These are phyloP conservation scores for Mycena vulgaris DNA, from an alignment of 768 basidiomycete genomes.

Conservation along the genomic window DNA sequence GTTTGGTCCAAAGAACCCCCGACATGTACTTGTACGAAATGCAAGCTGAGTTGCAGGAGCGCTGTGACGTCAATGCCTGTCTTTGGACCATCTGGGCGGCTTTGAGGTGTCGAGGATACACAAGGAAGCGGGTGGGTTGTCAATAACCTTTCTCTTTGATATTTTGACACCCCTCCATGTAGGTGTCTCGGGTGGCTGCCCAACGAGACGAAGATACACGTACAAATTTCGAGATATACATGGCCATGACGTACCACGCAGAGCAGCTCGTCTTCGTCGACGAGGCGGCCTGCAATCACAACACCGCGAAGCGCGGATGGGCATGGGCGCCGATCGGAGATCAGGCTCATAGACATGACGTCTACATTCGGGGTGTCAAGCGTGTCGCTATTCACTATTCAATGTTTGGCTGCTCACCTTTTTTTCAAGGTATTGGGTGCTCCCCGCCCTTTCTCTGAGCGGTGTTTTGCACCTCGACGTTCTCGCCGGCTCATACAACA, in stretches of 20 bases:
- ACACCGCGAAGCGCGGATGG: not conserved
- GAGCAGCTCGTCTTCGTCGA: slow-evolving; percentile 35
- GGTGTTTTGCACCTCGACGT: slow-evolving; percentile 42
- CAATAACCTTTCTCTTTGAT: slow-evolving; percentile 1
- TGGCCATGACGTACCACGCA: slow-evolving; percentile 35
- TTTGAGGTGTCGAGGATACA: slow-evolving; percentile 37
- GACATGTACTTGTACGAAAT: slow-evolving; percentile 43
- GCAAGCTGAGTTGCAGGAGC: slow-evolving; percentile 10
- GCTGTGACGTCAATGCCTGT: slow-evolving; percentile 27
- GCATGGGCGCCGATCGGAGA: not conserved
- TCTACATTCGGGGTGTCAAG: not conserved
- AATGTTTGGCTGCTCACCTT: not conserved
- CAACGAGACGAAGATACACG: not conserved
- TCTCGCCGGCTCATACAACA: slow-evolving; percentile 44
- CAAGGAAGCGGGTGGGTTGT: slow-evolving; percentile 36
- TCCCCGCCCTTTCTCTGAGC: not conserved
- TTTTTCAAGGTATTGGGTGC: not conserved
- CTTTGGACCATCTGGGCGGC: slow-evolving; percentile 35
- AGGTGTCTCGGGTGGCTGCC: not conserved
- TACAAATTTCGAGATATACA: not conserved
- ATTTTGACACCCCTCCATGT: not conserved
- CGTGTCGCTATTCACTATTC: not conserved
- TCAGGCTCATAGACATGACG: not conserved
- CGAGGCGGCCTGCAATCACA: not conserved
- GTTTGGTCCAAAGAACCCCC: slow-evolving; percentile 38